Conservation (phyloP, 495 filamentous ascomycete species). For the Neurospora tetrasperma region DNA sequence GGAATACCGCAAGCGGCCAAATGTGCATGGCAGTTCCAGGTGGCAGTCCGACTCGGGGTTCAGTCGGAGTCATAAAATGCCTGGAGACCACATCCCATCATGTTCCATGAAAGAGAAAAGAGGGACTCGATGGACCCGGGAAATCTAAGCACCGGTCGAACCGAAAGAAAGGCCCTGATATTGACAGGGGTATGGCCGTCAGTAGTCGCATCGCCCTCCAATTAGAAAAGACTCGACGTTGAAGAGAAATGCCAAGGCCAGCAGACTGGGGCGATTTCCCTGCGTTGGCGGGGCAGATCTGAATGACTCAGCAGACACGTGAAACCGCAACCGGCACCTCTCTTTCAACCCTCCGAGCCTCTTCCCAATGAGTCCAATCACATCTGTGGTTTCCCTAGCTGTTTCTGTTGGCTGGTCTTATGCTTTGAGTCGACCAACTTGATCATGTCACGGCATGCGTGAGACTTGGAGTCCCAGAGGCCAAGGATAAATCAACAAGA, state of each 20-base stretch:
- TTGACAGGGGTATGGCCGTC: conserved; percentile 6
- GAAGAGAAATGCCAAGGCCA: conserved; percentile 8
- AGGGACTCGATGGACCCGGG: neutral
- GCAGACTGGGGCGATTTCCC: conserved; percentile 2
- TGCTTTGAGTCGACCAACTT: neutral
- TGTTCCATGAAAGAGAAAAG: neutral
- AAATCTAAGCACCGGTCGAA: neutral
- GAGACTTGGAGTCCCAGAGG: neutral
- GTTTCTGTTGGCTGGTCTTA: neutral
- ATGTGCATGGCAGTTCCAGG: neutral
- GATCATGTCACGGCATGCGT: neutral
- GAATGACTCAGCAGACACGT: conserved; percentile 12
- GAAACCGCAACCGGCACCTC: conserved; percentile 7
- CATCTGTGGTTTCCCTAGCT: conserved; percentile 11
- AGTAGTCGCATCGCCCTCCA: conserved; percentile 11
- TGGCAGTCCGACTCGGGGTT: neutral
- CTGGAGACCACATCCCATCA: neutral
- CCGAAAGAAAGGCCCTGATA: conserved; percentile 14
- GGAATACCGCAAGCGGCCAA: neutral
- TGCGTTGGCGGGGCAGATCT: conserved; percentile 7
- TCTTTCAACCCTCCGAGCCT: neutral
- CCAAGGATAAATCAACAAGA: neutral
- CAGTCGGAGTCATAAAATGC: neutral
- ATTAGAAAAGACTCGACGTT: conserved; percentile 19
- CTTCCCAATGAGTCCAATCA: neutral